A percentile compares a stretch with the other conserved stretches of the same genome.
Conservation (phyloP, 495 filamentous ascomycete genomes). For the Daldinia grandis region DNA sequence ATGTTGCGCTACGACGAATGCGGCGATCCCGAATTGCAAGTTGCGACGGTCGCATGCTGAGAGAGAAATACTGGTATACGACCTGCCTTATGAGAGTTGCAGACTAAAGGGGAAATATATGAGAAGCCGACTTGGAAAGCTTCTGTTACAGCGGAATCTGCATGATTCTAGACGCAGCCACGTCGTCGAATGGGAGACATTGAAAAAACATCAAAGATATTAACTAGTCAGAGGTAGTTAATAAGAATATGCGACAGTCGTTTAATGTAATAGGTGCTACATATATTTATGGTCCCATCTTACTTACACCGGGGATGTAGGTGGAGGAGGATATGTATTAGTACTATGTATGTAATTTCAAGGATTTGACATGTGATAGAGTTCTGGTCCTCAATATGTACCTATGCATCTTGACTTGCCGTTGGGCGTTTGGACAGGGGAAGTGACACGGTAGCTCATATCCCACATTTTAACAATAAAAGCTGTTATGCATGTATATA, state of each 20-base stretch:
- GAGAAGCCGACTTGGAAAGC: conserved; percentile 32
- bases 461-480: neutral
- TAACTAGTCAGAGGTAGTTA: no score
- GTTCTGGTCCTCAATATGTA: neutral
- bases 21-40: conserved; percentile 26
- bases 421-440: neutral
- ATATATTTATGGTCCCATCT: conserved; percentile 28
- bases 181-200: conserved; percentile 34
- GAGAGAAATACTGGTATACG: neutral
- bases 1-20: conserved; percentile 33
- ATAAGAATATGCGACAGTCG: conserved; percentile 15
- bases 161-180: conserved; percentile 28
- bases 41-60: conserved; percentile 9
- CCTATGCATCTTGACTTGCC: neutral
- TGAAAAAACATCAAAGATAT: conserved; percentile 16
- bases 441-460: conserved; percentile 1
- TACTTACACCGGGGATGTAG: conserved; percentile 21
- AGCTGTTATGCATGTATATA: neutral
- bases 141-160: conserved; percentile 37
- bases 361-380: conserved; percentile 36
- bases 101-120: conserved; percentile 35
- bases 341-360: conserved; percentile 7
- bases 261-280: conserved; percentile 26
- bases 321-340: neutral
- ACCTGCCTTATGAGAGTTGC: conserved; percentile 33